These are phyloP conservation scores for Lunasporangiospora selenospora DNA, from an alignment of 192 early-diverging fungal genomes.

Conservation along the genomic window DNA sequence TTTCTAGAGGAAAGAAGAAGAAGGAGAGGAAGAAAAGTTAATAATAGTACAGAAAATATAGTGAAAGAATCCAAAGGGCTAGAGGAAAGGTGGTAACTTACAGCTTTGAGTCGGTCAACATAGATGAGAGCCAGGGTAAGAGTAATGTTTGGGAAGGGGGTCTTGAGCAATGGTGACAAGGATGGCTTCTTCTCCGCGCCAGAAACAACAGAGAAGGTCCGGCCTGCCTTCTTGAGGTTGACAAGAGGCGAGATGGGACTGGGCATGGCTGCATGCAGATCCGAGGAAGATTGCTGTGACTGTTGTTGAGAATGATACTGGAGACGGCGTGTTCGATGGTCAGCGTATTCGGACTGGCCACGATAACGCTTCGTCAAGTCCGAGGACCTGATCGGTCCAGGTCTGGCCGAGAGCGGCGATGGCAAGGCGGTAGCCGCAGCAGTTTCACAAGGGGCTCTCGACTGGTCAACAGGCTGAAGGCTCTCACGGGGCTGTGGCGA, in stretches of 20 bases:
- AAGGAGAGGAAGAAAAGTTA: not conserved
- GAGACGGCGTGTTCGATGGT: constrained; percentile 15
- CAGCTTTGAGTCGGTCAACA: constrained; percentile 54
- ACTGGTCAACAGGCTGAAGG: too few species aligned
- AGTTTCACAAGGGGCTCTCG: not conserved
- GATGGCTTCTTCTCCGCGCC: not conserved
- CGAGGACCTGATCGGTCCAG: constrained; percentile 34
- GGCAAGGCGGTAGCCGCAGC: not conserved
- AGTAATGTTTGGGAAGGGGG: constrained; percentile 51
- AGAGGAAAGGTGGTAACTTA: constrained; percentile 11
- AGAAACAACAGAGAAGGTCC: not conserved
- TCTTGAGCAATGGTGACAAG: constrained; percentile 9
- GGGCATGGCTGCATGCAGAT: constrained; percentile 5
- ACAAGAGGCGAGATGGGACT: constrained; percentile 25
- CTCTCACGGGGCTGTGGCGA: not conserved
- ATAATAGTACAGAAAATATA: too few species aligned
- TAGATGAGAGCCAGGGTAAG: constrained; percentile 55
- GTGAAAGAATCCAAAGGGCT: not conserved
- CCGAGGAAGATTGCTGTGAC: not conserved
- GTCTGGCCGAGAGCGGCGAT: constrained; percentile 23
- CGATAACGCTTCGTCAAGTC: constrained; percentile 20
- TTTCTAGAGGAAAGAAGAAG: constrained; percentile 37
- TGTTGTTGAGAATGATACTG: constrained; percentile 11
- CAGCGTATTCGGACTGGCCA: constrained; percentile 15
- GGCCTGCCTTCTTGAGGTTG: not conserved